Conservation (phyloP, 495 filamentous ascomycete genomes). For the Lophiotrema nucula region DNA sequence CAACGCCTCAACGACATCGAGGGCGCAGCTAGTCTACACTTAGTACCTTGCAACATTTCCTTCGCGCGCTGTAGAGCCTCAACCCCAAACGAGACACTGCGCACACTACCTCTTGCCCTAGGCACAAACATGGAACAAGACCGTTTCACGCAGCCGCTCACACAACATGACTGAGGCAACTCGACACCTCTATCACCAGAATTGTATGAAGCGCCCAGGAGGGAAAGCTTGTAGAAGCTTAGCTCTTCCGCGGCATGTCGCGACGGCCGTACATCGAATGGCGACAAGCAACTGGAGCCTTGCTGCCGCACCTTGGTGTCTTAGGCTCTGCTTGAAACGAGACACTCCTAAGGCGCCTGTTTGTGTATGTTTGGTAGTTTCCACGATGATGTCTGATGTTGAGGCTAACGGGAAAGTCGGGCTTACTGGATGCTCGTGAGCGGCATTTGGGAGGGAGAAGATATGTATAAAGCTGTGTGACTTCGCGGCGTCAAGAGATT, state of each 20-base stretch:
- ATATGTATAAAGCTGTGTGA: not conserved
- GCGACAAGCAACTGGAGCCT: conserved; percentile 1
- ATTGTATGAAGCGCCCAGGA: not conserved
- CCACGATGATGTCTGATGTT: not conserved
- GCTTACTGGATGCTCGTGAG: not conserved
- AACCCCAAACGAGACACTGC: not conserved
- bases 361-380: not conserved
- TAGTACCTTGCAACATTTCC: too few species aligned
- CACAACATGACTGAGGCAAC: not conserved
- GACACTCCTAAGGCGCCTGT: not conserved
- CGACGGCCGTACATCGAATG: not conserved
- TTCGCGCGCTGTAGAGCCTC: not conserved
- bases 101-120: not conserved
- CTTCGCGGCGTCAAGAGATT: not conserved
- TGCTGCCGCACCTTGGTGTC: conserved; percentile 1
- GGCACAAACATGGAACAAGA: not conserved
- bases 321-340: not conserved
- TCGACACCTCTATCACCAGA: not conserved
- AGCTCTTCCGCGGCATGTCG: not conserved
- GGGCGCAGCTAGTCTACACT: too few species aligned
- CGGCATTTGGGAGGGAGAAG: not conserved
- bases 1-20: too few species aligned
- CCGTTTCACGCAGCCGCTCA: not conserved
- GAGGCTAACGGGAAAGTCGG: not conserved
- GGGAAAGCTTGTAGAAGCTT: not conserved